Evolutionary conservation across 129 eudicot genomes (phyloP), one percentile per base, ranked within the genome.

Genomic region (Saussurea involucrata): DNA sequence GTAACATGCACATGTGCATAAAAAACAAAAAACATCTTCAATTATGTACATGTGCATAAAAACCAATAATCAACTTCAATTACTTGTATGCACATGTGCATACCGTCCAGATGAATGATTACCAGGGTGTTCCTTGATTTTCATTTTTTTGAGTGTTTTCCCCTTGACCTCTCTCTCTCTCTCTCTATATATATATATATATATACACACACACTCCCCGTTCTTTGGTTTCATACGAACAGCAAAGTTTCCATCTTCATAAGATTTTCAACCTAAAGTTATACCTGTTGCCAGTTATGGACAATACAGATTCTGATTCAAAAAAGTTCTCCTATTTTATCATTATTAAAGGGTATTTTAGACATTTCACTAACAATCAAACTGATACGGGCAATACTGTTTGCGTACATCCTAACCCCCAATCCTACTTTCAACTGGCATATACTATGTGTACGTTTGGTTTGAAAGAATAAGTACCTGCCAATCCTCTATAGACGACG

Each of bases 401-500:
- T 5, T 31, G 6, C 5, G 34, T 4, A 2, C 34, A 31, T 3
- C 6, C 34, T 4, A 3, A 31, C 5, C 34, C 34, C 5, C 5
- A 31, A 31, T 4, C 34, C 34, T 31, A 8, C 58, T 18, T 55
- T 80, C 25, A 34, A 36, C 15, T 67, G 24, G 13, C 20, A 32
- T 24, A 74, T n/a, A 27, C 34, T 31, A 5, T 31, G 5, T 31
- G 5, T 31, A 31, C 34, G 34, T 31, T 31, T 31, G 34, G 6
- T 31, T 4, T 31, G 34, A n/a, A 9, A 66, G 25, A 53, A 75
- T 33, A 55, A 46, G 24, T 68, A 95, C 99, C 99, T 90, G 87
- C 99, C 99, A 95, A 76, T 95, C 99, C 79, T 95, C 97, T 67
- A 95, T 91, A 75, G 96, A 86, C 3, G 99, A 89, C 53, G 96